Conservation (phyloP, 495 filamentous ascomycete genomes). For the Penicillium samsonianum region DNA sequence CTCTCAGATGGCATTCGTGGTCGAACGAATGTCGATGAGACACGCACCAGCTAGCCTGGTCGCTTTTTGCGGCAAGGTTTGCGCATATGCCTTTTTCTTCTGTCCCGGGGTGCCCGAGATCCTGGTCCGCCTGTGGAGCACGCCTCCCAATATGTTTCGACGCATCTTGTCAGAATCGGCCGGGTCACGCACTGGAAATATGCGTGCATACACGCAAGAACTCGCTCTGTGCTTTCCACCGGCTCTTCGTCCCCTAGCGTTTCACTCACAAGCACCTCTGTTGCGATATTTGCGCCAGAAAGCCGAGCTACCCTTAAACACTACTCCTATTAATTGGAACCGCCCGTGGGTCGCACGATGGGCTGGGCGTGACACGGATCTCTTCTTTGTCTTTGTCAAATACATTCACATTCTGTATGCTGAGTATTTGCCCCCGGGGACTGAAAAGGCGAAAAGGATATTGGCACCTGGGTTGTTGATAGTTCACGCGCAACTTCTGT, state of each 20-base stretch:
- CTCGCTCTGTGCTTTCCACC: conserved; percentile 73
- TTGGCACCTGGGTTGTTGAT: conserved; percentile 78
- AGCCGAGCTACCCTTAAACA: conserved; percentile 67
- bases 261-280: conserved; percentile 64
- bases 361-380: conserved; percentile 86
- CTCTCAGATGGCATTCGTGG: conserved; percentile 83
- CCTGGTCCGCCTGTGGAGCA: conserved; percentile 79
- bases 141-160: conserved; percentile 63
- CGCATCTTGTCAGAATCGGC: conserved; percentile 70
- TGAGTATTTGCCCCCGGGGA: conserved; percentile 71
- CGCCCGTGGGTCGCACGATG: conserved; percentile 85
- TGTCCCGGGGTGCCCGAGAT: conserved; percentile 87
- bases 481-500: conserved; percentile 82
- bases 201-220: conserved; percentile 47
- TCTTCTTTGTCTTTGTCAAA: conserved; percentile 94
- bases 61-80: conserved; percentile 90
- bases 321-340: conserved; percentile 76
- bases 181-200: conserved; percentile 37
- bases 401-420: conserved; percentile 81
- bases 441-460: conserved; percentile 62
- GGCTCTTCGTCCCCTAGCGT: conserved; percentile 68
- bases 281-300: conserved; percentile 66
- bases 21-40: conserved; percentile 87
- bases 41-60: conserved; percentile 91
- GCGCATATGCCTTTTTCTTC: conserved; percentile 96